Conservation (phyloP, 805 yeast genomes). For the Scheffersomyces ergatensis region DNA sequence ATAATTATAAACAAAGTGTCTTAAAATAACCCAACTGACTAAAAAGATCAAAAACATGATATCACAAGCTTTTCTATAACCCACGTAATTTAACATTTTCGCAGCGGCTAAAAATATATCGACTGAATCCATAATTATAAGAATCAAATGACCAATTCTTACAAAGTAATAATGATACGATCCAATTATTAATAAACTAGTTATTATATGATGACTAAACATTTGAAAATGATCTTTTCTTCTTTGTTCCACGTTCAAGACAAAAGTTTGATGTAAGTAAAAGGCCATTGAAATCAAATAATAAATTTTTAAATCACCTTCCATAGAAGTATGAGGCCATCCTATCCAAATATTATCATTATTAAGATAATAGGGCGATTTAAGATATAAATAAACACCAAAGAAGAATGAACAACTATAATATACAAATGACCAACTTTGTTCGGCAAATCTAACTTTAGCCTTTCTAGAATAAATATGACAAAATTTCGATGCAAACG, state of each 20-base stretch:
- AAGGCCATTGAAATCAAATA: conserved; percentile 70
- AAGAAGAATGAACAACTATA: conserved; percentile 51
- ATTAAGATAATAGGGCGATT: conserved; percentile 59
- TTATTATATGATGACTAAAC: conserved; percentile 86
- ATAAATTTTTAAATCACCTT: conserved; percentile 56
- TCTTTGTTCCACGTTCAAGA: conserved; percentile 70
- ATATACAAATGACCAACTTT: conserved; percentile 73
- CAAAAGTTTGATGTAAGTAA: conserved; percentile 80
- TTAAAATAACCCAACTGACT: conserved; percentile 62
- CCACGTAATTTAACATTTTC: conserved; percentile 73
- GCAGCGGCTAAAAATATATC: conserved; percentile 73
- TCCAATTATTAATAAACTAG: conserved; percentile 63
- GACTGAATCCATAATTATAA: conserved; percentile 79
- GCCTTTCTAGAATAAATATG: conserved; percentile 51
- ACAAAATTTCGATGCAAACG: conserved; percentile 45
- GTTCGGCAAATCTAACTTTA: conserved; percentile 75
- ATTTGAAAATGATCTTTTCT: conserved; percentile 84
- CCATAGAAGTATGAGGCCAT: conserved; percentile 74
- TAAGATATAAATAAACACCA: conserved; percentile 57
- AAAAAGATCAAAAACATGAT: conserved; percentile 65
- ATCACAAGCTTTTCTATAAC: conserved; percentile 62
- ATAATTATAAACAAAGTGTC: conserved; percentile 75
- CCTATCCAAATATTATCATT: conserved; percentile 56
- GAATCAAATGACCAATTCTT: conserved; percentile 74
- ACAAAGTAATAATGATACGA: conserved; percentile 73